These are phyloP conservation scores for Cronartium quercuum DNA, from an alignment of 1,284 basidiomycete species.

Conservation along the genomic window DNA sequence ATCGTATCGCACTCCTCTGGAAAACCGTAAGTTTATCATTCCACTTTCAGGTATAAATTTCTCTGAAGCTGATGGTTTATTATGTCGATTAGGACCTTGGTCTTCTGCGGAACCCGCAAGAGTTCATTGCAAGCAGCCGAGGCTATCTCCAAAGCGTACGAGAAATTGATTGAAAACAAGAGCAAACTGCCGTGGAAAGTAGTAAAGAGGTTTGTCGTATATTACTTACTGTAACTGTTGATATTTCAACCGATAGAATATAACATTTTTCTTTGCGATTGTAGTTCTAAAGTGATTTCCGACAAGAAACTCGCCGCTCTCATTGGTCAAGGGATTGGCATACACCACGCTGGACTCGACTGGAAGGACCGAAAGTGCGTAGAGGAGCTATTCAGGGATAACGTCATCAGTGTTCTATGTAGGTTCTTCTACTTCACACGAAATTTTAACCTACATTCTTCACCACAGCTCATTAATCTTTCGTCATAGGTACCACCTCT, in stretches of 20 bases:
- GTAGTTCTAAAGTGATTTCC: conserved; percentile 16
- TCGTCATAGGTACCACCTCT: conserved; percentile 17
- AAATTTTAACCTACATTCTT: not conserved
- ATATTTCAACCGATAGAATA: not conserved
- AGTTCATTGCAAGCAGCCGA: conserved; percentile 40
- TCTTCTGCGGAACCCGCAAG: conserved; percentile 30
- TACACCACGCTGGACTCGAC: conserved; percentile 79
- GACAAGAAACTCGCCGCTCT: conserved; percentile 39
- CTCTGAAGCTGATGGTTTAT: conserved; percentile 46
- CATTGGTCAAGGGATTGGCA: conserved; percentile 60
- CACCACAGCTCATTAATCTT: too few species aligned
- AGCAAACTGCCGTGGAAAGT: conserved; percentile 29
- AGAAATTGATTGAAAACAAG: conserved; percentile 5
- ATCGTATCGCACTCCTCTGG: conserved; percentile 56
- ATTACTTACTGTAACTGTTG: not conserved
- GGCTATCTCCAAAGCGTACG: conserved; percentile 40
- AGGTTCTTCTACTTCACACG: conserved; percentile 24
- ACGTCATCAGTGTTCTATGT: conserved; percentile 60
- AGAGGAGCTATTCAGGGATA: conserved; percentile 65
- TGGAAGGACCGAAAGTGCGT: conserved; percentile 63
- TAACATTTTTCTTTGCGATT: conserved; percentile 3
- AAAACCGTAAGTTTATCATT: conserved; percentile 57
- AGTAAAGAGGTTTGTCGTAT: conserved; percentile 7
- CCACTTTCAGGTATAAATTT: conserved; percentile 48
- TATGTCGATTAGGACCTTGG: conserved; percentile 42